Evolutionary conservation across 129 eudicot species (phyloP).

Genomic region (Centrapalus pauciflorus): DNA sequence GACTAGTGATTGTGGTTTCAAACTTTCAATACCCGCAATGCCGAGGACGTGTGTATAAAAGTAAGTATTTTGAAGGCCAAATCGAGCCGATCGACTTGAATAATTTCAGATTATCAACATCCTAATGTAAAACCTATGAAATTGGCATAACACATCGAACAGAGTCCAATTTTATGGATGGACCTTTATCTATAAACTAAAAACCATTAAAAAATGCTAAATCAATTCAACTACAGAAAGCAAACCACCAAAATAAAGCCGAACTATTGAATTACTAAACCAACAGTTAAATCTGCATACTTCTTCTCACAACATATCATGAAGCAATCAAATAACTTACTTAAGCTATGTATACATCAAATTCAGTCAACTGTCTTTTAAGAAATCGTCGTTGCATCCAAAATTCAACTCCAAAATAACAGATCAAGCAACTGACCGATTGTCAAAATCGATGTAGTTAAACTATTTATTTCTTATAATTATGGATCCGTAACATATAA

Average conservation of each 20-base stretch:
- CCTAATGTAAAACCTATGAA: neutral
- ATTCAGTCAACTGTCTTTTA: neutral
- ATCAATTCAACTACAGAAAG: neutral
- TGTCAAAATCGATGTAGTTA: neutral
- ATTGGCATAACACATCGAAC: neutral
- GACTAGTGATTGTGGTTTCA: too few relatives aligned
- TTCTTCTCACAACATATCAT: neutral
- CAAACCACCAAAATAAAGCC: neutral
- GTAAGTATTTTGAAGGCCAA: neutral
- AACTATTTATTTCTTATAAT: neutral
- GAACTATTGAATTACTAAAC: neutral
- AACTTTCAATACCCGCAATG: neutral
- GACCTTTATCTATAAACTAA: too few relatives aligned
- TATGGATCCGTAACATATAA: neutral
- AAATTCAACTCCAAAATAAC: slow-evolving; percentile 1
- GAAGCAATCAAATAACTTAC: neutral
- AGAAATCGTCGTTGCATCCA: neutral
- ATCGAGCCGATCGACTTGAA: neutral
- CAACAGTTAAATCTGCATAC: neutral
- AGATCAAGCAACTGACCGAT: neutral
- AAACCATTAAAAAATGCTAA: too few relatives aligned
- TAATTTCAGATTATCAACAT: neutral
- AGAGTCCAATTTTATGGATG: too few relatives aligned
- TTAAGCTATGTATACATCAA: neutral
- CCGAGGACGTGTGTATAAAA: neutral